Conservation (phyloP, 352 stramenopile species). For the Phytopythium cucurbitacearum region DNA sequence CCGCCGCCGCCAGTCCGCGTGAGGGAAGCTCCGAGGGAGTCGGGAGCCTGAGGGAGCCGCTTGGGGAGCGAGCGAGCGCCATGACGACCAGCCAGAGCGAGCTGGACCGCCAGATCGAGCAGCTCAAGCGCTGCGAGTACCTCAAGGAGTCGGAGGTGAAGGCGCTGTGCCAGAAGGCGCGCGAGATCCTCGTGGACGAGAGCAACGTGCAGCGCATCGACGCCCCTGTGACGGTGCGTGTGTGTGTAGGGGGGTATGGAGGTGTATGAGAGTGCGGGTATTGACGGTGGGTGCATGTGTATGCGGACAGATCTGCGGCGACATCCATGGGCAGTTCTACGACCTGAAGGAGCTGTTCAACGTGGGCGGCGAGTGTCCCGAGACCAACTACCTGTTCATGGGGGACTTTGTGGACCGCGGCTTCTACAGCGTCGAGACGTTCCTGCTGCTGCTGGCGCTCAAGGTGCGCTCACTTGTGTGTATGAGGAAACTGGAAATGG, state of each 20-base stretch:
- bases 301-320: slow-evolving; percentile 93
- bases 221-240: slow-evolving; percentile 96
- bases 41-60: not conserved
- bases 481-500: not conserved
- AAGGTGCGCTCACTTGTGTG: slow-evolving; percentile 81
- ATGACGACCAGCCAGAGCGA: slow-evolving; percentile 84
- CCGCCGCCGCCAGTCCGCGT: not conserved
- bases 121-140: slow-evolving; percentile 97
- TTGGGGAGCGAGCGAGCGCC: slow-evolving; percentile 2
- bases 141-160: slow-evolving; percentile 98
- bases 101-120: slow-evolving; percentile 85
- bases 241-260: not conserved
- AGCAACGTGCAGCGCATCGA: slow-evolving; percentile 99
- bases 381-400: slow-evolving; percentile 99
- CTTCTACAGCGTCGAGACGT: slow-evolving; percentile 99
- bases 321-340: slow-evolving; percentile 99
- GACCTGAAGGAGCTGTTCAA: slow-evolving; percentile 99
- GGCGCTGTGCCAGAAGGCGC: slow-evolving; percentile 95
- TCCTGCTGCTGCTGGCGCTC: slow-evolving; percentile 96
- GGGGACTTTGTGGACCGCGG: slow-evolving; percentile 99
- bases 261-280: slow-evolving; percentile 3
- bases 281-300: slow-evolving; percentile 2
- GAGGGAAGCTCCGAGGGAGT: not conserved
- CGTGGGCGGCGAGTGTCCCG: slow-evolving; percentile 96
- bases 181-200: slow-evolving; percentile 99